Conservation (phyloP, 352 stramenopile genomes). For the Globisporangium nagaii region DNA sequence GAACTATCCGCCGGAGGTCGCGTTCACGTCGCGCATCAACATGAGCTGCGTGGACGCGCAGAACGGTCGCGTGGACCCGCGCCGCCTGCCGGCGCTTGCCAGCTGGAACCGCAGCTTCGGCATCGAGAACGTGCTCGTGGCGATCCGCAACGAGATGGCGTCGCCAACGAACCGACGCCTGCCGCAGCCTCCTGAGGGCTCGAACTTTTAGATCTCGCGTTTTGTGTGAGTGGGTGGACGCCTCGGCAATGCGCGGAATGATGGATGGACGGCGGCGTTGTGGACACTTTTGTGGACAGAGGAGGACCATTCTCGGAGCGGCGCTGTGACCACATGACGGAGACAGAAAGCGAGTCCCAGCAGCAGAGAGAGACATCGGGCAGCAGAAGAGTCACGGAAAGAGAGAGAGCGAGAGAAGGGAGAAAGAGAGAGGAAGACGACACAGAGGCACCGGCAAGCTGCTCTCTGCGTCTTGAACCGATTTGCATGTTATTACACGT, state of each 20-base stretch:
- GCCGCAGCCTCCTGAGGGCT: constrained; percentile 87
- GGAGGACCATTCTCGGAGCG: too few relatives aligned
- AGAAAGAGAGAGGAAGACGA: constrained; percentile 9
- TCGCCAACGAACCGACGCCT: constrained; percentile 85
- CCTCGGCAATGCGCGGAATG: too few relatives aligned
- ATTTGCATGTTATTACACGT: constrained; percentile 6
- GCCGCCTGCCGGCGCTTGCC: constrained; percentile 59
- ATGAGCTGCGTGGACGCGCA: constrained; percentile 94
- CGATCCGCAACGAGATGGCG: constrained; percentile 87
- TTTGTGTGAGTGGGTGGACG: not conserved
- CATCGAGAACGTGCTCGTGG: constrained; percentile 89
- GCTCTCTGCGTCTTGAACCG: not conserved
- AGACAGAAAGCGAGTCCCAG: not conserved
- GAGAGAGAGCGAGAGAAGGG: not conserved
- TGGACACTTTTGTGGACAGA: too few relatives aligned
- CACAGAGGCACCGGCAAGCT: not conserved
- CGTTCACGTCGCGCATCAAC: constrained; percentile 97
- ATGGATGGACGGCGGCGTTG: not conserved
- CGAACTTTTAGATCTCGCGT: constrained; percentile 83
- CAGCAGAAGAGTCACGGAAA: not conserved
- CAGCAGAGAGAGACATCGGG: constrained; percentile 5
- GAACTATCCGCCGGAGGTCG: constrained; percentile 89
- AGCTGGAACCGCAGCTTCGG: constrained; percentile 86
- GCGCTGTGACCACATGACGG: not conserved
- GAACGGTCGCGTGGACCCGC: constrained; percentile 73